Evolutionary conservation across 257 asterid species (phyloP).

Genomic region (Capsicum baccatum): DNA sequence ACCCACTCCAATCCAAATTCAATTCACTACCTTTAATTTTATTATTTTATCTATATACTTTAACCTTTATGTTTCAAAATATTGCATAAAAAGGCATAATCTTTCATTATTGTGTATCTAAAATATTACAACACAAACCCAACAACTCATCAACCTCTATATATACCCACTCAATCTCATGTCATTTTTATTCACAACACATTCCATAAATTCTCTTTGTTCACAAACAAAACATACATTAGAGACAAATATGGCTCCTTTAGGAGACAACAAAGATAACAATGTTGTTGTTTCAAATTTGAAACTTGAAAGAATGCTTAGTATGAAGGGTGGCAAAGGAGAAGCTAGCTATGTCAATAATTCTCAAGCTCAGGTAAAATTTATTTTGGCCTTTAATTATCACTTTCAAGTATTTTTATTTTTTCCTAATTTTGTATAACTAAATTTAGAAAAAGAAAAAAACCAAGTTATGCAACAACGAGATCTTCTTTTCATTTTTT

Average conservation of each 20-base stretch:
- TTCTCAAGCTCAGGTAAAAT: slow-evolving; percentile 83
- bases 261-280: slow-evolving; percentile 42
- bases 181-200: slow-evolving; percentile 15
- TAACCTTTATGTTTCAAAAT: slow-evolving; percentile 11
- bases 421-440: neutral
- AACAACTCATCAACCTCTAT: slow-evolving; percentile 16
- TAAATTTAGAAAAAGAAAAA: neutral
- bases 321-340: slow-evolving; percentile 97
- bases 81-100: neutral
- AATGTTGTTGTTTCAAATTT: slow-evolving; percentile 58
- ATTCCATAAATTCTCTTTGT: neutral
- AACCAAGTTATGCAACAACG: neutral
- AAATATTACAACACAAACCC: neutral
- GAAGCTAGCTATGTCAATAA: slow-evolving; percentile 90
- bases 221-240: neutral
- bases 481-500: neutral
- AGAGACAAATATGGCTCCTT: slow-evolving; percentile 52
- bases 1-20: neutral
- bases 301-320: slow-evolving; percentile 75
- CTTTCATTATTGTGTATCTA: slow-evolving; percentile 23
- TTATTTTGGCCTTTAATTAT: neutral
- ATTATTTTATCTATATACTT: neutral
- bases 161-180: neutral
- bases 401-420: neutral
- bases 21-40: neutral